phyloP scores from a whole-genome alignment of 352 stramenopile species.

The Pythium rhizo-oryzae region DNA sequence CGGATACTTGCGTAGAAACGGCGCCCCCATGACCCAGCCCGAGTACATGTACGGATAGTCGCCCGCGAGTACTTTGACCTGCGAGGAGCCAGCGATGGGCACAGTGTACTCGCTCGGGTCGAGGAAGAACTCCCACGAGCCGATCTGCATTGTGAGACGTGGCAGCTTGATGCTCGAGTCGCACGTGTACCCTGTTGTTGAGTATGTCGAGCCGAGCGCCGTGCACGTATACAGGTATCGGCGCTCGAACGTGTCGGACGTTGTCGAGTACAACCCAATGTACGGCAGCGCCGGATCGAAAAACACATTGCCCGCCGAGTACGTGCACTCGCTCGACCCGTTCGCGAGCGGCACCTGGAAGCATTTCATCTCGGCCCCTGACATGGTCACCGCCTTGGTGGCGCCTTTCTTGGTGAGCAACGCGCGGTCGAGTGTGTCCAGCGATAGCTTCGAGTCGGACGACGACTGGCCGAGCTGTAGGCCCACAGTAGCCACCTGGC shows the following conservation, averaged over 20 bases:
- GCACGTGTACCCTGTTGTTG: constrained; percentile 2
- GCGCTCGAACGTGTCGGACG: neutral
- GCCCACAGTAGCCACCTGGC: constrained; percentile 5
- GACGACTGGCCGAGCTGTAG: constrained; percentile 12
- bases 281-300: neutral
- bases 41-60: neutral
- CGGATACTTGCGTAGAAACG: constrained; percentile 20
- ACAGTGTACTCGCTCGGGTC: constrained; percentile 11
- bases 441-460: constrained; percentile 7
- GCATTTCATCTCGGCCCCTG: neutral
- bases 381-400: neutral
- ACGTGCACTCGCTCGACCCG: constrained; percentile 3
- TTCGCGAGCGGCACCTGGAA: neutral
- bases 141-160: constrained; percentile 7
- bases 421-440: neutral
- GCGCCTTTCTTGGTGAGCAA: neutral
- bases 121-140: constrained; percentile 12
- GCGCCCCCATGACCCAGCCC: neutral
- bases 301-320: neutral
- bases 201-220: neutral
- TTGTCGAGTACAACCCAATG: neutral
- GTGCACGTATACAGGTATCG: neutral
- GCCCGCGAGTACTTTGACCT: constrained; percentile 6
- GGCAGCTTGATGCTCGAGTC: constrained; percentile 14
- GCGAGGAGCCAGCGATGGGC: neutral